Evolutionary conservation across 805 yeast genomes (phyloP).

Genomic region (Lachancea sp.): DNA sequence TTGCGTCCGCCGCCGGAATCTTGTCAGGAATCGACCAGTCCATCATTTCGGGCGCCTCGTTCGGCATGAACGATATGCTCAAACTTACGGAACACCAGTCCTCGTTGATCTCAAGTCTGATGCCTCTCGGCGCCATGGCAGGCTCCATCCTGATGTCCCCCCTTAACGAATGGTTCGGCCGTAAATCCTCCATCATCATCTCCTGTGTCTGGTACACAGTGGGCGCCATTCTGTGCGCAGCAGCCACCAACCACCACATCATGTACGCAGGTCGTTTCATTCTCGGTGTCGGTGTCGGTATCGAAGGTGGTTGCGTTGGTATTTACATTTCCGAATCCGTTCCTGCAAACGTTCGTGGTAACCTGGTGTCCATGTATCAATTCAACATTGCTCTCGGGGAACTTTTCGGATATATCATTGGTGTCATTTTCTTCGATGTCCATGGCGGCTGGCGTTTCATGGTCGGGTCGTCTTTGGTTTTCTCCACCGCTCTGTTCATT

Average conservation of each 20-base stretch:
- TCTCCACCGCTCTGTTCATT: slow-evolving; percentile 44
- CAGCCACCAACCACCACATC: slow-evolving; percentile 39
- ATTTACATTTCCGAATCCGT: slow-evolving; percentile 56
- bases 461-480: slow-evolving; percentile 57
- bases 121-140: slow-evolving; percentile 66
- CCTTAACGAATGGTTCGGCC: slow-evolving; percentile 47
- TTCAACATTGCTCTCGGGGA: slow-evolving; percentile 63
- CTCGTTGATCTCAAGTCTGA: slow-evolving; percentile 50
- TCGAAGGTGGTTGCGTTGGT: slow-evolving; percentile 61
- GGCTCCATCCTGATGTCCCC: slow-evolving; percentile 60
- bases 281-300: slow-evolving; percentile 59
- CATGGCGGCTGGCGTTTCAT: slow-evolving; percentile 58
- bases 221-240: slow-evolving; percentile 57
- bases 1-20: slow-evolving; percentile 59
- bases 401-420: slow-evolving; percentile 56
- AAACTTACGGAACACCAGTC: slow-evolving; percentile 37
- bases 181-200: slow-evolving; percentile 47
- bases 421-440: slow-evolving; percentile 54
- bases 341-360: slow-evolving; percentile 53
- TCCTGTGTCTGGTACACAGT: slow-evolving; percentile 56
- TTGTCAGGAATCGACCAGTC: slow-evolving; percentile 66
- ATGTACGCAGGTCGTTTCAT: slow-evolving; percentile 56
- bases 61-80: slow-evolving; percentile 43
- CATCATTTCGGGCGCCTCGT: slow-evolving; percentile 56
- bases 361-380: slow-evolving; percentile 56